These are phyloP conservation scores for Ilex paraguariensis DNA, from an alignment of 305 asterid genomes.

Conservation along the genomic window DNA sequence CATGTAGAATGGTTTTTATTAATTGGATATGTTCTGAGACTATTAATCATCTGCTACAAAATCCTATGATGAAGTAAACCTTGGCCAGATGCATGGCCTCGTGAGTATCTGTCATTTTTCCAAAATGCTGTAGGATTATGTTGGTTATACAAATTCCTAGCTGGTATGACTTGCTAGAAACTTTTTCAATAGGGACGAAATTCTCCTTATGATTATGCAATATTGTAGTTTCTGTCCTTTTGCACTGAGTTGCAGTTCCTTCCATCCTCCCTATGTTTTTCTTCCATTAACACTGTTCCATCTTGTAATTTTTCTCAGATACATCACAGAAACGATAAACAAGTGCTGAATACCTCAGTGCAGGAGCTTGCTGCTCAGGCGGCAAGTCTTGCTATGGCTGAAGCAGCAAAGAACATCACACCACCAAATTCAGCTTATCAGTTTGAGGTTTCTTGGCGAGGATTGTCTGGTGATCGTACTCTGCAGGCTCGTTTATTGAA, in stretches of 20 bases:
- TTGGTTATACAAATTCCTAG: neutral
- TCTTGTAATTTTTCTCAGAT: constrained; percentile 30
- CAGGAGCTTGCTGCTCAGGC: constrained; percentile 87
- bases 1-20: too few relatives aligned
- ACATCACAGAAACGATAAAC: constrained; percentile 34
- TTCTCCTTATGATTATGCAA: neutral
- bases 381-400: constrained; percentile 65
- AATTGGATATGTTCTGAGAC: too few relatives aligned
- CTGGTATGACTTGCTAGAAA: neutral
- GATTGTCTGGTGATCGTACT: constrained; percentile 64
- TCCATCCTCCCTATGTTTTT: constrained; percentile 4
- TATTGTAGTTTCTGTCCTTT: neutral
- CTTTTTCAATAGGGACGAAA: neutral
- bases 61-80: too few relatives aligned
- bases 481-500: constrained; percentile 74
- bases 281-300: neutral
- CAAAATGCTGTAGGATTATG: too few relatives aligned
- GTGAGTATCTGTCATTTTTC: too few relatives aligned
- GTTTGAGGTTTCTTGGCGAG: constrained; percentile 92
- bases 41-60: too few relatives aligned
- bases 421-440: constrained; percentile 88
- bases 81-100: too few relatives aligned
- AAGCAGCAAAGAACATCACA: constrained; percentile 79
- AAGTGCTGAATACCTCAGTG: constrained; percentile 58
- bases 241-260: too few relatives aligned